Evolutionary conservation across 495 filamentous ascomycete genomes (phyloP).

Genomic region (Immersiella caudata): DNA sequence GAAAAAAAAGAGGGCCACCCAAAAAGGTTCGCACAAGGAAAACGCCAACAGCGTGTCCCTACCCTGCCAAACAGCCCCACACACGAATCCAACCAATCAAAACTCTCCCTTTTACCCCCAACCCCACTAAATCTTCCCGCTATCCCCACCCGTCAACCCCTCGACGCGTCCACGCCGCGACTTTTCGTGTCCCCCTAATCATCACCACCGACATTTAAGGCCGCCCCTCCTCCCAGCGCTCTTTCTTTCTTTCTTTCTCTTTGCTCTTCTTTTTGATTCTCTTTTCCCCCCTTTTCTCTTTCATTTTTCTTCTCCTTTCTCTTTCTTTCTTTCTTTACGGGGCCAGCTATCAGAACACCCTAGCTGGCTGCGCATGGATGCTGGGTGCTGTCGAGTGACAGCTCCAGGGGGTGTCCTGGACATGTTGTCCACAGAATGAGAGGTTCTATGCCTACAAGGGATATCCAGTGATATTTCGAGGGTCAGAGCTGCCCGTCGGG

Average conservation of each 20-base stretch:
- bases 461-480: background rate
- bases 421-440: too few relatives aligned
- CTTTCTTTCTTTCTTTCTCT: slow-evolving; percentile 52
- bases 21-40: too few relatives aligned
- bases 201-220: slow-evolving; percentile 30
- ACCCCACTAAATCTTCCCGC: background rate
- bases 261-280: slow-evolving; percentile 46
- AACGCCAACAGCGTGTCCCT: too few relatives aligned
- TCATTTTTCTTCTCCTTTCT: slow-evolving; percentile 43
- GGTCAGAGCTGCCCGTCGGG: too few relatives aligned
- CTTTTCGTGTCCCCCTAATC: slow-evolving; percentile 22
- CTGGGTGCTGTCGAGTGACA: slow-evolving; percentile 11
- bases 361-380: too few relatives aligned
- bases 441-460: too few relatives aligned
- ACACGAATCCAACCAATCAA: background rate
- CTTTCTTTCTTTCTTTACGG: slow-evolving; percentile 45
- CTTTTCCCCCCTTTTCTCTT: slow-evolving; percentile 41
- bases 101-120: background rate
- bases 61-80: background rate
- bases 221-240: background rate
- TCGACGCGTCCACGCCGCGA: slow-evolving; percentile 24
- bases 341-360: too few relatives aligned
- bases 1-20: too few relatives aligned
- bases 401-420: too few relatives aligned
- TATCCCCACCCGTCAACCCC: background rate